A percentile compares a stretch with the other conserved stretches of the same genome.
Evolutionary conservation across 83 land plant genomes (phyloP).

Genomic region (Isoetes engelmannii): DNA sequence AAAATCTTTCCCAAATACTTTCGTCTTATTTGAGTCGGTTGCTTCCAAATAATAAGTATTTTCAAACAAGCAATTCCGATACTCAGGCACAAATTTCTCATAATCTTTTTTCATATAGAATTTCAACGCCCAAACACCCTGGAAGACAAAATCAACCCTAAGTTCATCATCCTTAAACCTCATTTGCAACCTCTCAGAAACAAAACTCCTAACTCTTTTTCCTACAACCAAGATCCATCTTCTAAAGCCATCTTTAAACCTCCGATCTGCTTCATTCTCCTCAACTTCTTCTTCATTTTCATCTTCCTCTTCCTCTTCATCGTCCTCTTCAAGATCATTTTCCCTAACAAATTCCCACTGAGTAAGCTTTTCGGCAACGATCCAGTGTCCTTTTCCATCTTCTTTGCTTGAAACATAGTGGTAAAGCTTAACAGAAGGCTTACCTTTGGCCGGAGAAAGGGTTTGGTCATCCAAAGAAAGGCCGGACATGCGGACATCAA

Average conservation of each 20-base stretch:
- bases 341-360: conserved; percentile 40
- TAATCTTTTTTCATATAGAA: conserved; percentile 46
- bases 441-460: conserved; percentile 16
- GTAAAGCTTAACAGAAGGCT: conserved; percentile 63
- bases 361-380: conserved; percentile 50
- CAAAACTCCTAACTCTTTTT: conserved; percentile 45
- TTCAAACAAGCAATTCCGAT: conserved; percentile 70
- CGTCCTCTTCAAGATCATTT: conserved; percentile 16
- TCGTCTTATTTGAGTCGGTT: conserved; percentile 66
- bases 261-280: conserved; percentile 17
- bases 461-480: conserved; percentile 14
- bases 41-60: conserved; percentile 56
- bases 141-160: conserved; percentile 76
- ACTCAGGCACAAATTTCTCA: conserved; percentile 45
- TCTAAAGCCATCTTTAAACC: conserved; percentile 5
- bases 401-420: conserved; percentile 54
- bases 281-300: conserved; percentile 40
- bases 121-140: conserved; percentile 98
- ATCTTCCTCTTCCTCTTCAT: conserved; percentile 34
- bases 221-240: conserved; percentile 58
- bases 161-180: conserved; percentile 70
- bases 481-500: conserved; percentile 12
- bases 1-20: conserved; percentile 95
- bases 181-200: conserved; percentile 49
- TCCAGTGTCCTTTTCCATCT: conserved; percentile 64